Percentiles rank a stretch among this genome's conserved stretches.
Conservation (phyloP, 2,329 filamentous ascomycete genomes). For the Ampelomyces quisqualis region DNA sequence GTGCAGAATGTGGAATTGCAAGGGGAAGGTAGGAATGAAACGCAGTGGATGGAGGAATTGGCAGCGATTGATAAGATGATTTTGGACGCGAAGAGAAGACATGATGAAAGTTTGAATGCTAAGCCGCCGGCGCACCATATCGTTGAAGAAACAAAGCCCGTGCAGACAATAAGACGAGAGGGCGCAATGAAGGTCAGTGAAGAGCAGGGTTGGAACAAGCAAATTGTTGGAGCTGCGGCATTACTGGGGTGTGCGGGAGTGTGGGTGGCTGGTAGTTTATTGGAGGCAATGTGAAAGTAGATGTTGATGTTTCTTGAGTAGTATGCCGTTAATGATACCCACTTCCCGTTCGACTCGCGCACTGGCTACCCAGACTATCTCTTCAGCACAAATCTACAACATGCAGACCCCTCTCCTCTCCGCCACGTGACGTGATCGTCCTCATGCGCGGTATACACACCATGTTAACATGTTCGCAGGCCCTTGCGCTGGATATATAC, state of each 20-base stretch:
- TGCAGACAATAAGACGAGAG: conserved; percentile 26
- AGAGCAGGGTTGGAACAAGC: conserved; percentile 45
- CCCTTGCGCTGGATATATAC: conserved; percentile 23
- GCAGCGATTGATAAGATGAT: conserved; percentile 66
- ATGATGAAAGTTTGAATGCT: conserved; percentile 35
- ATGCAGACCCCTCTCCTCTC: no score
- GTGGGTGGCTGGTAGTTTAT: conserved; percentile 46
- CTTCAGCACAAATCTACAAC: no score
- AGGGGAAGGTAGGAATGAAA: conserved; percentile 47
- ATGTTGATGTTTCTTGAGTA: background rate
- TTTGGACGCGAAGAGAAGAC: conserved; percentile 53
- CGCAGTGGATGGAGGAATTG: conserved; percentile 66
- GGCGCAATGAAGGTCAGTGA: conserved; percentile 40
- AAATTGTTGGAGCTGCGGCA: conserved; percentile 43
- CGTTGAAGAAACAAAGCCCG: conserved; percentile 24
- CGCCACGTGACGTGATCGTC: conserved; percentile 1
- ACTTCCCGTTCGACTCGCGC: no score
- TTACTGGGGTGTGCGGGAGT: conserved; percentile 43
- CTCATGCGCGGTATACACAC: conserved; percentile 3
- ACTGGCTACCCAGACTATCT: no score
- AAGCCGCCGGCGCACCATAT: conserved; percentile 24
- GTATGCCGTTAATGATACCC: conserved; percentile 7
- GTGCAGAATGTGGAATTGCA: conserved; percentile 96
- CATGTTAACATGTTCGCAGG: conserved; percentile 13
- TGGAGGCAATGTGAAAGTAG: conserved; percentile 33